phyloP scores from a whole-genome alignment of 176 grass and related monocot species.

The Ensete ventricosum region DNA sequence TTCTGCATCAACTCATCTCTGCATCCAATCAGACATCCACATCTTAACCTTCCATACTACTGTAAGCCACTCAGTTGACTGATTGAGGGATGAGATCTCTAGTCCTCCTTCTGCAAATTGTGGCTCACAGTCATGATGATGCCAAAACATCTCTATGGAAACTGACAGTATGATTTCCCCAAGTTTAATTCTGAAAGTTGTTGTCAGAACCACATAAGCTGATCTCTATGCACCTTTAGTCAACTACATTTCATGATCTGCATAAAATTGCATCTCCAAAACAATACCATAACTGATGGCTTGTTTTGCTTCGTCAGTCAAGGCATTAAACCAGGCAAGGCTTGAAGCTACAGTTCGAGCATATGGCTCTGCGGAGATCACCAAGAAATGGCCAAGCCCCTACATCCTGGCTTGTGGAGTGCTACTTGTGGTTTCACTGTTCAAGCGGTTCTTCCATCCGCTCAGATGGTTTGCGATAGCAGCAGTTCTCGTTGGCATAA shows the following conservation, averaged over 20 bases:
- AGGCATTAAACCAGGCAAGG: conserved; percentile 46
- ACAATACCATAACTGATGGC: neutral
- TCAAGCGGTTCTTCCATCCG: conserved; percentile 33
- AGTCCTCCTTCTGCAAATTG: neutral
- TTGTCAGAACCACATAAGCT: neutral
- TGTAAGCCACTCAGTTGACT: neutral
- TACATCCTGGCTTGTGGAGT: conserved; percentile 35
- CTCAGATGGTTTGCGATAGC: conserved; percentile 43
- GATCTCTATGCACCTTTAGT: neutral
- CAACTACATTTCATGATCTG: neutral
- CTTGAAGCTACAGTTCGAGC: conserved; percentile 52
- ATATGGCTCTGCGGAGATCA: conserved; percentile 20
- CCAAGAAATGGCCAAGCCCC: conserved; percentile 41
- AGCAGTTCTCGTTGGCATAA: conserved; percentile 32
- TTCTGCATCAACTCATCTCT: neutral
- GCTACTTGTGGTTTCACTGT: conserved; percentile 41
- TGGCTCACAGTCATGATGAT: neutral
- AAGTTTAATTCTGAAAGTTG: too few species aligned
- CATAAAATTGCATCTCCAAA: neutral
- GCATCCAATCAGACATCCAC: too few species aligned
- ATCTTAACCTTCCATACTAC: too few species aligned
- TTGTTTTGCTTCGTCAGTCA: conserved; percentile 24
- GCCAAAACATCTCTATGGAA: neutral
- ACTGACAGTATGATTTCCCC: neutral
- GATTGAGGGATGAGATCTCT: neutral